phyloP scores from a whole-genome alignment of 2,329 filamentous ascomycete species.

The Sporothrix humicola region DNA sequence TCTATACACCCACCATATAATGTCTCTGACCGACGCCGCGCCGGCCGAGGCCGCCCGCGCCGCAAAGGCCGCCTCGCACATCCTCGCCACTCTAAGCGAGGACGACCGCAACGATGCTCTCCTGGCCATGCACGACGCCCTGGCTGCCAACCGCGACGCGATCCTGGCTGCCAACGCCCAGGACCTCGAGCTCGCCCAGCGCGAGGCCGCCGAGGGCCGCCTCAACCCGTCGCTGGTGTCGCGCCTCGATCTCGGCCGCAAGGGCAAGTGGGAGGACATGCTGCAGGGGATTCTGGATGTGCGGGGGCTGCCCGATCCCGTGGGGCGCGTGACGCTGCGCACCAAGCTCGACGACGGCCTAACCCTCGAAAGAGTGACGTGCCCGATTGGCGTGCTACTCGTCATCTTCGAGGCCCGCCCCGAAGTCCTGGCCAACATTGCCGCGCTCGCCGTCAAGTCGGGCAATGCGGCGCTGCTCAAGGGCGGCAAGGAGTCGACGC shows the following conservation, averaged over 20 bases:
- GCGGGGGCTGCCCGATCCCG: conserved; percentile 80
- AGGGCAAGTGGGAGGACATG: conserved; percentile 98
- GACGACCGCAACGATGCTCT: conserved; percentile 82
- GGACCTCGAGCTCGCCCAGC: conserved; percentile 73
- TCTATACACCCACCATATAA: conserved; percentile 46
- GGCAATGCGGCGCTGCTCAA: conserved; percentile 97
- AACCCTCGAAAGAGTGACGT: conserved; percentile 83
- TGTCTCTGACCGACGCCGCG: conserved; percentile 89
- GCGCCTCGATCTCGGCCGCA: conserved; percentile 81
- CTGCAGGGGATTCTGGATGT: conserved; percentile 93
- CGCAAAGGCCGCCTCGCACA: conserved; percentile 81
- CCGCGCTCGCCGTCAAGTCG: conserved; percentile 92
- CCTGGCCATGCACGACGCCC: conserved; percentile 79
- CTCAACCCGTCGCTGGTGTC: conserved; percentile 85
- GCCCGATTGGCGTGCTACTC: conserved; percentile 94
- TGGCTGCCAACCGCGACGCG: conserved; percentile 69
- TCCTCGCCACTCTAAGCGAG: conserved; percentile 78
- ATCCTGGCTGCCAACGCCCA: conserved; percentile 87
- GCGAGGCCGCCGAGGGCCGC: conserved; percentile 74
- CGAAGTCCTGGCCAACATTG: conserved; percentile 98
- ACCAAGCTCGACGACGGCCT: conserved; percentile 88
- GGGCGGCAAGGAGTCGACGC: conserved; percentile 92
- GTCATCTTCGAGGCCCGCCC: conserved; percentile 98
- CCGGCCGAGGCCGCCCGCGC: conserved; percentile 76
- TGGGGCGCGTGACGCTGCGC: conserved; percentile 82